Base-by-base conservation (phyloP, 2,329 filamentous ascomycete genomes). In the Aspergillus fijiensis region DNA sequence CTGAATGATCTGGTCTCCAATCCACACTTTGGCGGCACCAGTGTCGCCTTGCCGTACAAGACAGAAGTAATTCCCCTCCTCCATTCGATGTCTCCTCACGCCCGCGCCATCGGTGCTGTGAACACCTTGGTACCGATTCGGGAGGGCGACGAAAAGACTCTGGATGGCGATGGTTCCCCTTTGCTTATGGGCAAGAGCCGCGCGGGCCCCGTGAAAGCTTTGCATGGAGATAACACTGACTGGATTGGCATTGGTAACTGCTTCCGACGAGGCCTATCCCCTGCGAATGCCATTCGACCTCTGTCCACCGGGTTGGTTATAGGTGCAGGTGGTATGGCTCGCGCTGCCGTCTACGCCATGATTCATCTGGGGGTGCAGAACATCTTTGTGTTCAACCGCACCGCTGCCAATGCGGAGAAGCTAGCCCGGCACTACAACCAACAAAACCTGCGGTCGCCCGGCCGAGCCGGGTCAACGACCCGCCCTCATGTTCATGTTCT, bases 201-300 rank as follows among this genome's bases (percentile, higher is more conserved):
- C 49, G 82, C 87, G 1, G 89, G 89, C 0, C 84, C 86, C 0
- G 84, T 91, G 6, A 84, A 84, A 62, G 88, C 87, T 0, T 79
- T 92, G 0, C 90, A 91, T 63, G 90, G 89, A 1, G 89, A 92
- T 60, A 93, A 93, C 61, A 92, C 89, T 0, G 90, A 93, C 72
- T 93, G 90, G 87, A 89, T 92, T 35, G 90, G 90, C 5, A 90
- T 93, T 48, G 81, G 88, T 56, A 89, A 88, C 3, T 92, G 89
- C 69, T 84, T 93, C 48, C 83, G 87, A 5, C 82, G 89, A 33
- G 89, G 89, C 2, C 79, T 92, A 2, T 92, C 89, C 0, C 90
- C 90, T 0, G 87, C 89, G 3, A 89, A 89, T 62, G 85, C 84
- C 1, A 82, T 89, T 0, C 81, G 85, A 3, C 79, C 83, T 0